A percentile compares a stretch with the other conserved stretches of the same genome.
phyloP scores from a whole-genome alignment of 495 filamentous ascomycete genomes.

The Lepidopterella palustris region DNA sequence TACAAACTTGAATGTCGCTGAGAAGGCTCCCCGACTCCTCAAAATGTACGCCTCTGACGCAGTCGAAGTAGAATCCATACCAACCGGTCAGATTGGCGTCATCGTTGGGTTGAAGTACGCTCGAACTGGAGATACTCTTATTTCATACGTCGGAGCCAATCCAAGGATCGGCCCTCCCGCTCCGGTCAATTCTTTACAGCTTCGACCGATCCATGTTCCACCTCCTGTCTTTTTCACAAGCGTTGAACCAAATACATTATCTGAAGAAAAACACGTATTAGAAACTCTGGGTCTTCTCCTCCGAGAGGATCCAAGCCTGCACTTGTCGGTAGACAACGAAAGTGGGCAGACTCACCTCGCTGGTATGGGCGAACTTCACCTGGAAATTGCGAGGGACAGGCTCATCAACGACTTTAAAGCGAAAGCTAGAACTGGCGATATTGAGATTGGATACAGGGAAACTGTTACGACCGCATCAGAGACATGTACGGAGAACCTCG shows the following conservation, averaged over 20 bases:
- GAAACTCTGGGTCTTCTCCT: constrained; percentile 70
- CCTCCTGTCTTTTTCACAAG: constrained; percentile 94
- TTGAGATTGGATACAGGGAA: constrained; percentile 94
- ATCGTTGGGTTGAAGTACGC: constrained; percentile 84
- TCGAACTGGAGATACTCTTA: constrained; percentile 86
- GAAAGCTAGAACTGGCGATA: constrained; percentile 83
- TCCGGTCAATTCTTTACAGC: constrained; percentile 65
- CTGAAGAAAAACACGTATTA: constrained; percentile 69
- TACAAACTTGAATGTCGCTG: constrained; percentile 73
- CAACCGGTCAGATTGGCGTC: constrained; percentile 91
- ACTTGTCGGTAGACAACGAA: constrained; percentile 77
- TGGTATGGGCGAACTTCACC: constrained; percentile 97
- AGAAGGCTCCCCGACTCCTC: constrained; percentile 72
- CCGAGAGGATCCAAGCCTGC: constrained; percentile 90
- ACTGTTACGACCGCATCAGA: constrained; percentile 50
- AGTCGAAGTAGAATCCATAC: constrained; percentile 71
- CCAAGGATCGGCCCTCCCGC: constrained; percentile 58
- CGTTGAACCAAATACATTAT: constrained; percentile 74
- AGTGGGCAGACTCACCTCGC: constrained; percentile 87
- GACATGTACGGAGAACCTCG: constrained; percentile 56
- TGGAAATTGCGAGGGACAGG: constrained; percentile 87
- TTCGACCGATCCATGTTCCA: constrained; percentile 82
- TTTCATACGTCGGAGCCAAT: constrained; percentile 59
- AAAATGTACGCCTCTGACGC: constrained; percentile 91
- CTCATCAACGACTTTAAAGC: constrained; percentile 83